Evolutionary conservation across 179 eudicot genomes (phyloP), one percentile per base, ranked within the genome.

Genomic region (Silene noctiflora): DNA sequence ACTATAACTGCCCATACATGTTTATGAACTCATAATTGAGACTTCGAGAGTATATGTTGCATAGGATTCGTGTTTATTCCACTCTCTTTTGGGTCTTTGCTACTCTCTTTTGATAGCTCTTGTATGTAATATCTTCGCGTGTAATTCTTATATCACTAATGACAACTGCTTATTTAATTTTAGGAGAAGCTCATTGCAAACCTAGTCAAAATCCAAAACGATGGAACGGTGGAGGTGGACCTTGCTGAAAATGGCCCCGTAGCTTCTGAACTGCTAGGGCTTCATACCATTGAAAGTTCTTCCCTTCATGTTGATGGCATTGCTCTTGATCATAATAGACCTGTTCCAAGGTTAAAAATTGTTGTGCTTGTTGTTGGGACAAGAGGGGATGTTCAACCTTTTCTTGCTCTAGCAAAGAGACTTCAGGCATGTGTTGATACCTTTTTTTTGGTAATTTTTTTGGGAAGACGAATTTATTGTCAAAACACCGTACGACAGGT

Each of bases 381-480:
- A 42, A 86, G 97, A 79, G 97, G 97, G 76, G 97, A 91, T 79
- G 94, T 91, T 69, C 97, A 91, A 77, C 94, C 97, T 75, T 91
- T 89, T 78, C 79, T 91, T 58, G 94, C 97, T 46, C 72, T 91
- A 24, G 91, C 92, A 13, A 89, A 84, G 84, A 85, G 87, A 82
- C 89, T 91, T 68, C 91, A 90, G 91, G 97, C 81, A 80, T 71
- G 85, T 69, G 2, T 68, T 21, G 53, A 89, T 13, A 71, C 21
- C 27, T 20, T 39, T 68, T 3, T 27, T 13, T 67, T 58, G 25
- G 11, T 51, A 51, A 51, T 0, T 58, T 17, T 58, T 58, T n/a
- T 58, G 20, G 17, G 8, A 58, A 58, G 62, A 58, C 21, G 20
- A n/a, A 58, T 58, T 58, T 17, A 19, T 58, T 58, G 6, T n/a